These are phyloP conservation scores for Linum tenue DNA, from an alignment of 345 rosid genomes.

Conservation along the genomic window DNA sequence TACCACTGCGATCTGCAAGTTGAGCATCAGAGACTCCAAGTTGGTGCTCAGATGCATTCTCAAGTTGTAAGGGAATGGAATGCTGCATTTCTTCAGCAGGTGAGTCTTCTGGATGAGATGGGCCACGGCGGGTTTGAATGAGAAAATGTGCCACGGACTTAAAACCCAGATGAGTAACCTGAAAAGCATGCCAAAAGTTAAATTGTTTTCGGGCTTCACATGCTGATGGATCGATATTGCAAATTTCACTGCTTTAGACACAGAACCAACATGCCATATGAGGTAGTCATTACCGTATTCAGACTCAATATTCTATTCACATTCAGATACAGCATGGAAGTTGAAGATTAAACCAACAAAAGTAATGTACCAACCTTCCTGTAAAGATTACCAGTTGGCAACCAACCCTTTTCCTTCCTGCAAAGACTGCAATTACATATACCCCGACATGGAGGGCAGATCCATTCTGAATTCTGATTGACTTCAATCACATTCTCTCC, in stretches of 20 bases:
- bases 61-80: constrained; percentile 3
- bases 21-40: neutral
- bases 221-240: too few species aligned
- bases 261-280: too few species aligned
- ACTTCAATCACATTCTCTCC: constrained; percentile 34
- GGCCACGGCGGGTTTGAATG: constrained; percentile 21
- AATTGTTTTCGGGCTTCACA: too few species aligned
- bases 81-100: constrained; percentile 1
- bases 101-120: constrained; percentile 3
- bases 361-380: constrained; percentile 18
- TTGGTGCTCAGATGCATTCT: neutral
- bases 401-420: constrained; percentile 26
- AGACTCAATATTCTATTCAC: neutral
- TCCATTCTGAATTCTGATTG: constrained; percentile 25
- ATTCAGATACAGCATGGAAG: too few species aligned
- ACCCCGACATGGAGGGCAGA: constrained; percentile 35
- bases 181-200: neutral
- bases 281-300: neutral
- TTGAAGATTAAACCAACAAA: neutral
- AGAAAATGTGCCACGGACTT: constrained; percentile 35
- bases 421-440: constrained; percentile 34
- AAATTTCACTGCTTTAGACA: too few species aligned
- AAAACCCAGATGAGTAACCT: constrained; percentile 26
- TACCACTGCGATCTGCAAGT: neutral
- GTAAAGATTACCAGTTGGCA: constrained; percentile 23